phyloP scores from a whole-genome alignment of 768 basidiomycete genomes.

The Tricholomella constricta region DNA sequence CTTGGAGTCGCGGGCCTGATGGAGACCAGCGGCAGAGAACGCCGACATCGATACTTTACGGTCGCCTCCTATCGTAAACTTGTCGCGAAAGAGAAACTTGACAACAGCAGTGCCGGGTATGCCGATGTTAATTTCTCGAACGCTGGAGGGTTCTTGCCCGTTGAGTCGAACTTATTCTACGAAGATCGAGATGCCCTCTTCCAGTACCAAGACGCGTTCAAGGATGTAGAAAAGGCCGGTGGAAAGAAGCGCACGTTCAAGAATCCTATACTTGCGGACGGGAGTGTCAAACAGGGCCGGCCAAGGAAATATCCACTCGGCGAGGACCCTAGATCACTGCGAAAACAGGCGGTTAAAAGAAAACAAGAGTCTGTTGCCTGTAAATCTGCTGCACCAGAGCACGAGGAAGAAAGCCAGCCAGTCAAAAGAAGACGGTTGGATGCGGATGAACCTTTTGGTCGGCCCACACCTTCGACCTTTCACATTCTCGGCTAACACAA shows the following conservation, averaged over 20 bases:
- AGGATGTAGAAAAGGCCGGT: slow-evolving; percentile 30
- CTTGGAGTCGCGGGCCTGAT: slow-evolving; percentile 68
- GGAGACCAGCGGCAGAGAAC: slow-evolving; percentile 85
- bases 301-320: slow-evolving; percentile 45
- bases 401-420: slow-evolving; percentile 15
- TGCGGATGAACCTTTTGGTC: slow-evolving; percentile 9
- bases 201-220: slow-evolving; percentile 53
- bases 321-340: slow-evolving; percentile 18
- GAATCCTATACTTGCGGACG: slow-evolving; percentile 53
- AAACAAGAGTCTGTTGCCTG: slow-evolving; percentile 21
- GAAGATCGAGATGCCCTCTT: slow-evolving; percentile 40
- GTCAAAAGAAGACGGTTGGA: slow-evolving; percentile 28
- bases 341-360: slow-evolving; percentile 15
- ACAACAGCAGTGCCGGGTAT: slow-evolving; percentile 47
- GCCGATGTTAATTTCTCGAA: slow-evolving; percentile 47
- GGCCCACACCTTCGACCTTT: neutral
- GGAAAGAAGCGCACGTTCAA: slow-evolving; percentile 37
- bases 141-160: slow-evolving; percentile 55
- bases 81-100: slow-evolving; percentile 65
- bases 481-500: neutral
- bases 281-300: slow-evolving; percentile 57
- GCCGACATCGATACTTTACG: slow-evolving; percentile 84
- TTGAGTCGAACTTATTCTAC: slow-evolving; percentile 59
- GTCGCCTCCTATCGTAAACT: slow-evolving; percentile 65
- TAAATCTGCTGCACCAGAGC: slow-evolving; percentile 2